Evolutionary conservation across 2,329 filamentous ascomycete species (phyloP), one percentile per base, ranked within the genome.

Genomic region (Parascedosporium putredinis): DNA sequence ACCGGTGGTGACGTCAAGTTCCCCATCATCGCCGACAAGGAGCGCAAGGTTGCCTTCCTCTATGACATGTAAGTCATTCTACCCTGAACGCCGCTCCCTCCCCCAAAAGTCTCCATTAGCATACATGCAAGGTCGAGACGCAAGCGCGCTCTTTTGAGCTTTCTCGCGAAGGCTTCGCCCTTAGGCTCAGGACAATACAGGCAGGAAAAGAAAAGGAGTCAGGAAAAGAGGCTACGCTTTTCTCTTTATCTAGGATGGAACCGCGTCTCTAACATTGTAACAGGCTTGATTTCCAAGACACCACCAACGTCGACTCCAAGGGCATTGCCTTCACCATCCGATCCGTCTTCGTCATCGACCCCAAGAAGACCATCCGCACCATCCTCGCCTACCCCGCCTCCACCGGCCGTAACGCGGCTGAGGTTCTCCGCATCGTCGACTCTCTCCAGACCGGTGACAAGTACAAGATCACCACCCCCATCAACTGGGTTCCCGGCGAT

Each of bases 341-440:
- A 62, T 88, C 86, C 59, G 90, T 95, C 64, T 95, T 94, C 77
- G 76, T 95, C 71, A 93, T 95, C 67, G 89, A 95, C 74, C 89
- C 89, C 56, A 81, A 80, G 69, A 95, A 95, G 83, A 91, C 84
- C 68, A 93, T 95, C 71, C 84, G 90, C 60, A 81, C 90, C 65
- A 94, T 88, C 66, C 85, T 95, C 73, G 83, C 86, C 64, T 96
- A 95, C 76, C 90, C 90, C 40, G 89, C 90, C 54, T 90, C 85
- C 52, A 94, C 88, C 43, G 90, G 90, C 69, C 82, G 86, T 64
- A 90, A 89, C 76, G 82, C 83, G 54, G 76, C 80, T 58, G 86
- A 89, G 75, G 82, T 90, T 48, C 79, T 89, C 59, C 82, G 85
- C 62, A 82, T 88, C 57, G 70, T 89, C 65, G 84, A 89, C 73